A percentile compares a stretch with the other conserved stretches of the same genome.
These are phyloP conservation scores for Colletotrichum euphorbiae DNA, from an alignment of 2,329 filamentous ascomycete genomes.

Conservation along the genomic window DNA sequence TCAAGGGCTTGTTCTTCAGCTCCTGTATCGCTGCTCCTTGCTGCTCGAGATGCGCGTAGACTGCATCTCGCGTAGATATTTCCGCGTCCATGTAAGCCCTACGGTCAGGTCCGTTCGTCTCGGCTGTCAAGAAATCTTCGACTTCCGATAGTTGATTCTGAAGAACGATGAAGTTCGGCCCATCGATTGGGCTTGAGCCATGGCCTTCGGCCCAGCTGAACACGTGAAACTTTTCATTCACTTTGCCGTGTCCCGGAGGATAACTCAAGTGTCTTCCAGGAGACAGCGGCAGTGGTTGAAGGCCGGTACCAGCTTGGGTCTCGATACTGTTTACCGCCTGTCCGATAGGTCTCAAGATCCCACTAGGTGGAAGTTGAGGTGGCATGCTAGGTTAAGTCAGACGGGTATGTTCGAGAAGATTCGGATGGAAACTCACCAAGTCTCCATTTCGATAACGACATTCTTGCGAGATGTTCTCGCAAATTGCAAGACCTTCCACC, in stretches of 20 bases:
- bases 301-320: background rate
- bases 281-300: slow-evolving; percentile 4
- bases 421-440: slow-evolving; percentile 16
- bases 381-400: slow-evolving; percentile 18
- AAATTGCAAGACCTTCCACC: slow-evolving; percentile 48
- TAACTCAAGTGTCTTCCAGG: slow-evolving; percentile 24
- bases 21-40: slow-evolving; percentile 20
- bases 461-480: slow-evolving; percentile 41
- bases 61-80: slow-evolving; percentile 44
- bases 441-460: slow-evolving; percentile 42
- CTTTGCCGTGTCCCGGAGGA: slow-evolving; percentile 16
- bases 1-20: slow-evolving; percentile 15
- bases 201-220: slow-evolving; percentile 34
- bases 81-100: slow-evolving; percentile 31
- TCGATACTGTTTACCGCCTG: background rate
- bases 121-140: slow-evolving; percentile 29
- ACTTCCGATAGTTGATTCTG: slow-evolving; percentile 33
- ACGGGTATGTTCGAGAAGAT: too few species aligned
- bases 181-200: slow-evolving; percentile 10
- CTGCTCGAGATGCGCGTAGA: slow-evolving; percentile 43
- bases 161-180: slow-evolving; percentile 33
- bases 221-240: slow-evolving; percentile 34
- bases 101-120: slow-evolving; percentile 28
- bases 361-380: slow-evolving; percentile 35
- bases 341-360: slow-evolving; percentile 20